Conservation (phyloP, 164 flowering plant species). For the Stephania yunnanensis region DNA sequence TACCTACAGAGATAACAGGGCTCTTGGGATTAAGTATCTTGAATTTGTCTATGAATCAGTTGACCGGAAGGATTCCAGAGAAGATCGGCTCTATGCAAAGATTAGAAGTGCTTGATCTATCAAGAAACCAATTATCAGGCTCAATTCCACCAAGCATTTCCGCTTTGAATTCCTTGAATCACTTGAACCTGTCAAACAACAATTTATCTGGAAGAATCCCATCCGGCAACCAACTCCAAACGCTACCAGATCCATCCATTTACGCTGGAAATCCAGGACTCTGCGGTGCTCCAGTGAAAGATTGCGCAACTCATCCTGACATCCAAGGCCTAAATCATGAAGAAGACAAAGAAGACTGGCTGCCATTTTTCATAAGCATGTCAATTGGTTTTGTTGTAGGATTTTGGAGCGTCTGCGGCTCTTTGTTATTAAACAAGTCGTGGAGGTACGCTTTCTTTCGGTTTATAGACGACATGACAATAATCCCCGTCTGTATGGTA, state of each 20-base stretch:
- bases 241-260: not conserved
- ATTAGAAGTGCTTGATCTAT: conserved; percentile 4
- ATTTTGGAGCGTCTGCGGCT: no score
- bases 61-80: not conserved
- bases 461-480: no score
- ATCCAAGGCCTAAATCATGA: not conserved
- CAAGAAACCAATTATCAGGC: conserved; percentile 2
- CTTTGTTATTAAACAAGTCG: no score
- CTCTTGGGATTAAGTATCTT: not conserved
- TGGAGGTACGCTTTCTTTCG: no score
- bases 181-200: not conserved
- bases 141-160: conserved; percentile 4
- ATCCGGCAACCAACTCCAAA: conserved; percentile 7
- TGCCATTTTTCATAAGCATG: no score
- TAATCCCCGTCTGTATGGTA: no score
- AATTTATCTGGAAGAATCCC: conserved; percentile 6
- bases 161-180: not conserved
- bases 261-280: conserved; percentile 9
- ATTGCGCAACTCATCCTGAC: not conserved
- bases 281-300: conserved; percentile 15
- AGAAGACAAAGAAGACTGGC: not conserved
- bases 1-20: not conserved
- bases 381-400: no score
- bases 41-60: conserved; percentile 1
- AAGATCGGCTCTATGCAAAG: not conserved